These are phyloP conservation scores for Perilla frutescens DNA, from an alignment of 257 asterid genomes.

Conservation along the genomic window DNA sequence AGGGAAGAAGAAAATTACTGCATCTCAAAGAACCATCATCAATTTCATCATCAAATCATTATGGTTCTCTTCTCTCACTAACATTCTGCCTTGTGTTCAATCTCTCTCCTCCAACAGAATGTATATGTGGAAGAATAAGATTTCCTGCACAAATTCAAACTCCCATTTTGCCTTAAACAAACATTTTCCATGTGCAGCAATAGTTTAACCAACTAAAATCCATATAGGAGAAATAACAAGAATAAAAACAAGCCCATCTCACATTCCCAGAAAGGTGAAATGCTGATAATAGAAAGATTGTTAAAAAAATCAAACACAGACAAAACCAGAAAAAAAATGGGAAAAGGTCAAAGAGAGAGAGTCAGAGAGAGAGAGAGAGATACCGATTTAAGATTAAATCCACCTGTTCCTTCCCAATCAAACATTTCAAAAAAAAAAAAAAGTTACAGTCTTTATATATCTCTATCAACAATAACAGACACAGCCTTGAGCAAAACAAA, in stretches of 20 bases:
- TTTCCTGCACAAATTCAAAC: background rate
- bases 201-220: constrained; percentile 32
- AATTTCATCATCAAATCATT: background rate
- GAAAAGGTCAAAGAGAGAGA: constrained; percentile 26
- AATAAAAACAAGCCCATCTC: constrained; percentile 44
- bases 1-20: constrained; percentile 1
- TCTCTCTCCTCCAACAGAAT: background rate
- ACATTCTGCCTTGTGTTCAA: constrained; percentile 2
- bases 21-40: background rate
- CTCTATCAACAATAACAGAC: constrained; percentile 16
- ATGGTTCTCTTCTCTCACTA: constrained; percentile 22
- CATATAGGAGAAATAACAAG: constrained; percentile 29
- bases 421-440: constrained; percentile 36
- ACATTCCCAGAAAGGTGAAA: constrained; percentile 36
- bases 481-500: constrained; percentile 37
- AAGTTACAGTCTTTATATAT: constrained; percentile 34
- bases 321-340: constrained; percentile 28
- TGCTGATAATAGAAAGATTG: constrained; percentile 26
- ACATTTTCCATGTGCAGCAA: constrained; percentile 40
- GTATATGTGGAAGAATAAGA: background rate
- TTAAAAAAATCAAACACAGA: constrained; percentile 10
- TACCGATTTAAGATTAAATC: constrained; percentile 39
- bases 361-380: constrained; percentile 32
- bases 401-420: constrained; percentile 19
- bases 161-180: constrained; percentile 21